Conservation (phyloP, 73 alveolate species). For the Tetrahymena elliotti region DNA sequence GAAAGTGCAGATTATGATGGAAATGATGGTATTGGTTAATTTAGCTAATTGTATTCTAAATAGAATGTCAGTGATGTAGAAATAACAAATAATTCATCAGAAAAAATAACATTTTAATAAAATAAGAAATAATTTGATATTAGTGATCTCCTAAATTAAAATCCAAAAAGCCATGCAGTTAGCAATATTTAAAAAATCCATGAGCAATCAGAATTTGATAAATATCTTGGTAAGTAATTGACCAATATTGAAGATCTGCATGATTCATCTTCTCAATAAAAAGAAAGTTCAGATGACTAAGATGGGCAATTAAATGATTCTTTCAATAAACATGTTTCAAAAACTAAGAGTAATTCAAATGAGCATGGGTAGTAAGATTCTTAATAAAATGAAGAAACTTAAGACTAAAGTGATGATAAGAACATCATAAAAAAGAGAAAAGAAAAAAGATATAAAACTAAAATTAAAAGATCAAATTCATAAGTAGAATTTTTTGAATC, state of each 20-base stretch:
- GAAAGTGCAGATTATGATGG: neutral
- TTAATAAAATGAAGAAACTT: neutral
- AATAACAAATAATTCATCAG: neutral
- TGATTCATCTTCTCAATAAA: neutral
- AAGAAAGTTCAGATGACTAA: neutral
- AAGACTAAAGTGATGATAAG: neutral
- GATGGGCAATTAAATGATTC: neutral
- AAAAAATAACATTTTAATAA: neutral
- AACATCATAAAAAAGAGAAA: neutral
- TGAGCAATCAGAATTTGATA: neutral
- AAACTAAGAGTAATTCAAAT: neutral
- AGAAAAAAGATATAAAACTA: neutral
- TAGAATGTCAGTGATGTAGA: neutral
- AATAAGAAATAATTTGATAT: neutral
- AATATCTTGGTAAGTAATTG: neutral
- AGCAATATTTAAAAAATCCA: neutral
- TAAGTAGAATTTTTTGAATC: neutral
- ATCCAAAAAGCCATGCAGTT: neutral
- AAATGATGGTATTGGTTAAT: neutral
- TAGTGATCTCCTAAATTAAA: neutral
- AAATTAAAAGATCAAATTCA: neutral
- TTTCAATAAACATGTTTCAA: neutral
- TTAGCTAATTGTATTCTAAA: neutral
- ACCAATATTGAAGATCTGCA: neutral
- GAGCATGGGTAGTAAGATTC: neutral